These are phyloP conservation scores for Adansonia gregorii DNA, from an alignment of 441 rosid genomes.

Conservation along the genomic window DNA sequence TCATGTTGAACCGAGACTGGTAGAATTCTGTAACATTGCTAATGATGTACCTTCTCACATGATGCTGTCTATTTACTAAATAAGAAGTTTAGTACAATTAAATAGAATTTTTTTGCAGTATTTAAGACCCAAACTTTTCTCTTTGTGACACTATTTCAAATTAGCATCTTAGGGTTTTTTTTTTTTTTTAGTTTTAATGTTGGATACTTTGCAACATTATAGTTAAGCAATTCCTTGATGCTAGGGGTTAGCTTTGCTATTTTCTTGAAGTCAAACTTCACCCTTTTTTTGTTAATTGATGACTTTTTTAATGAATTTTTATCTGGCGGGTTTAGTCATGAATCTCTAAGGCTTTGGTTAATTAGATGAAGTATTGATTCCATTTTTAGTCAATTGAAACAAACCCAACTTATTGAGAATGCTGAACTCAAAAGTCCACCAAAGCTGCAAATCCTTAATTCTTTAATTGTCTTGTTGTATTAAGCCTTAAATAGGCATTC, in stretches of 20 bases:
- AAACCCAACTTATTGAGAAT: neutral
- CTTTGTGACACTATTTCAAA: neutral
- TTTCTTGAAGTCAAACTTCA: neutral
- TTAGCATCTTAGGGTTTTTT: neutral
- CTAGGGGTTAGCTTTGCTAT: neutral
- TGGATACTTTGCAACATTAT: neutral
- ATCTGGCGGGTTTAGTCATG: neutral
- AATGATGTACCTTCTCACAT: slow-evolving; percentile 7
- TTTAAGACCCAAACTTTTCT: neutral
- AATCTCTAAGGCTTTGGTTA: neutral
- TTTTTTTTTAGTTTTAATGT: neutral
- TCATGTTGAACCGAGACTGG: neutral
- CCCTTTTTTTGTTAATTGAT: neutral
- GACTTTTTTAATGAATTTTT: neutral
- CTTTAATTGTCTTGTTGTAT: neutral
- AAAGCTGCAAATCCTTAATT: neutral
- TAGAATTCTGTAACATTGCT: slow-evolving; percentile 8
- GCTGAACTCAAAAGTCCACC: neutral
- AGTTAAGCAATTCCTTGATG: neutral
- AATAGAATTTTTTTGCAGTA: neutral
- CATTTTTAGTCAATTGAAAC: slow-evolving; percentile 16
- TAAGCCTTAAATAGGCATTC: neutral
- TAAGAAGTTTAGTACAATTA: neutral
- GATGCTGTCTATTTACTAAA: neutral
- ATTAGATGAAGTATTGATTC: slow-evolving; percentile 17